These are phyloP conservation scores for Acer yangbiense DNA, from an alignment of 345 rosid species.

Conservation along the genomic window DNA sequence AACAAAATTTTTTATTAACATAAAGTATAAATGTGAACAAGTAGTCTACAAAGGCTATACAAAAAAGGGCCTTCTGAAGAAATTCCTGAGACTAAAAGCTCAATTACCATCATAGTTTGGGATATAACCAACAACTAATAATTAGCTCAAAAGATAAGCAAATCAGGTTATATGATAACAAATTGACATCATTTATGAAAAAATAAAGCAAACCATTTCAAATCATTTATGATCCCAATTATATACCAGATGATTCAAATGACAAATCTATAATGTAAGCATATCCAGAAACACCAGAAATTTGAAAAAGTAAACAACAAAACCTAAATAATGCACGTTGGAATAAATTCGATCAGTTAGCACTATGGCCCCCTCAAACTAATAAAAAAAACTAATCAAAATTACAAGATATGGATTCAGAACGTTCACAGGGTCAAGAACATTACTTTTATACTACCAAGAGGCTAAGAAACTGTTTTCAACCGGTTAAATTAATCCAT, in stretches of 20 bases:
- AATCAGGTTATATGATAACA: not conserved
- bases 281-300: constrained; percentile 5
- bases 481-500: not conserved
- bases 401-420: not conserved
- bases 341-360: not conserved
- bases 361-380: not conserved
- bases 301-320: not conserved
- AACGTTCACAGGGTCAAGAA: not conserved
- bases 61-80: not conserved
- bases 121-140: not conserved
- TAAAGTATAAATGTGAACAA: not conserved
- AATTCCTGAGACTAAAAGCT: constrained; percentile 9
- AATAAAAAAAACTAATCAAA: constrained; percentile 7
- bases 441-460: not conserved
- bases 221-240: not conserved
- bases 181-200: not conserved
- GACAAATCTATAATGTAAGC: constrained; percentile 6
- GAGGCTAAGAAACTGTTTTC: not conserved
- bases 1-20: not conserved
- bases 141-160: not conserved
- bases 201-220: not conserved
- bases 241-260: constrained; percentile 1
- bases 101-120: not conserved
- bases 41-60: not conserved
- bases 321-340: not conserved